A percentile compares a stretch with the other conserved stretches of the same genome.
phyloP scores from a whole-genome alignment of 805 yeast species.

The Candida pseudofarinosa region DNA sequence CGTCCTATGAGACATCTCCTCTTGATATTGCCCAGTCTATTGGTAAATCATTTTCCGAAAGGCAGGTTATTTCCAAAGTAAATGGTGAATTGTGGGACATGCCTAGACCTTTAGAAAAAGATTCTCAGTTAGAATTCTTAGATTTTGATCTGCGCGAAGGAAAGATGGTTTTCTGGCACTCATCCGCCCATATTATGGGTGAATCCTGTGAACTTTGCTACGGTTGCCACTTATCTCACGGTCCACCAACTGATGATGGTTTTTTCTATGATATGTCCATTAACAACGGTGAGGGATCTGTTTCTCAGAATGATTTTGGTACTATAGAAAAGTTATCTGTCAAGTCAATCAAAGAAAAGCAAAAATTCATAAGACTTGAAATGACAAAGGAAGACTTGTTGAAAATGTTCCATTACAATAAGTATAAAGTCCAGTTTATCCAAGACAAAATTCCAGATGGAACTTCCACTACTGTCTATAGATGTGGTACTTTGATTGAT shows the following conservation, averaged over 20 bases:
- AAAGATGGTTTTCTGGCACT: constrained; percentile 96
- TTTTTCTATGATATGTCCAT: constrained; percentile 95
- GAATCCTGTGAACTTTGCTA: constrained; percentile 96
- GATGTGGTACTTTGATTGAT: constrained; percentile 97
- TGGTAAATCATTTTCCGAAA: constrained; percentile 83
- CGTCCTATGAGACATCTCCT: constrained; percentile 88
- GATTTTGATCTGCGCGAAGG: constrained; percentile 96
- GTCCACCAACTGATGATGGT: constrained; percentile 98
- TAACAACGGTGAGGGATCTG: constrained; percentile 62
- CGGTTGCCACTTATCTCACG: constrained; percentile 83
- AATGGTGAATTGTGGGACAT: constrained; percentile 90
- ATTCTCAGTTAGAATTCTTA: constrained; percentile 67
- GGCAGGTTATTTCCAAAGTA: constrained; percentile 87
- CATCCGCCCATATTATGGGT: constrained; percentile 96
- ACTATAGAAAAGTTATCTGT: constrained; percentile 82
- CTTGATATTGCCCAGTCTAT: constrained; percentile 77
- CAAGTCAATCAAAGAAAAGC: constrained; percentile 90
- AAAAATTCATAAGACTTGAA: constrained; percentile 88
- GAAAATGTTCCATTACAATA: constrained; percentile 92
- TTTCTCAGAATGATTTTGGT: constrained; percentile 78
- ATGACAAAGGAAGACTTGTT: constrained; percentile 88
- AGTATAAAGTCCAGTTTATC: constrained; percentile 88
- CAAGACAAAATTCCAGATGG: constrained; percentile 91
- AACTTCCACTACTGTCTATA: constrained; percentile 91
- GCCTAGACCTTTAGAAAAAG: constrained; percentile 84